Conservation (phyloP, 306 rosid genomes). For the Hippophae tibetana region DNA sequence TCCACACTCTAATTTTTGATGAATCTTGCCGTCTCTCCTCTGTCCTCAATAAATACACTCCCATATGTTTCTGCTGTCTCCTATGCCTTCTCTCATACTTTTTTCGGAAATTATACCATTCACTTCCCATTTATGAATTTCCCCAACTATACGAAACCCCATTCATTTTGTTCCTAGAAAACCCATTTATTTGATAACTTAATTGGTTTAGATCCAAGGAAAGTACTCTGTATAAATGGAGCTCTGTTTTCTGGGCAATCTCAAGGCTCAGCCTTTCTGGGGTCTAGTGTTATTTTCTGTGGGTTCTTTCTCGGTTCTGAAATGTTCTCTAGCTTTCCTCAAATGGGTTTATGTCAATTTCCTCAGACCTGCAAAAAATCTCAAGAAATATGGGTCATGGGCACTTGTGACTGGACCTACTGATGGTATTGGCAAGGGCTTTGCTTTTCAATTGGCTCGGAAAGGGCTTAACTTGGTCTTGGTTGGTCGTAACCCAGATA, state of each 20-base stretch:
- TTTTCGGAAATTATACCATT: constrained; percentile 5
- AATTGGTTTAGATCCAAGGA: constrained; percentile 5
- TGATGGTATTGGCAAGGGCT: constrained; percentile 72
- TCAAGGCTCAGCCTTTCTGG: constrained; percentile 62
- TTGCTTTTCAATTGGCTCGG: constrained; percentile 64
- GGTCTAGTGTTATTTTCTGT: constrained; percentile 26
- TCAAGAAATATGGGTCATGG: constrained; percentile 71
- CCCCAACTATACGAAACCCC: background rate
- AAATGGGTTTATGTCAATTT: constrained; percentile 65
- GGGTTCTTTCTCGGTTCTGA: constrained; percentile 38
- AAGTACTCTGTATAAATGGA: constrained; percentile 27
- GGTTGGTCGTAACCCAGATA: constrained; percentile 77
- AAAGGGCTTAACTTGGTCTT: constrained; percentile 54
- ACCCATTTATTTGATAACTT: constrained; percentile 7
- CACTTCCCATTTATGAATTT: background rate
- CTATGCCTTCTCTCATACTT: background rate
- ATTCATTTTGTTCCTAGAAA: background rate
- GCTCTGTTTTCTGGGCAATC: constrained; percentile 26
- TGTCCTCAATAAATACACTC: background rate
- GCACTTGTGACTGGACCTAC: constrained; percentile 77
- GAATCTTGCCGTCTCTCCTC: background rate
- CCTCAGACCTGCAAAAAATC: constrained; percentile 59
- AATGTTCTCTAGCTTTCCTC: constrained; percentile 26
- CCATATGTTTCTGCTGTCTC: background rate
- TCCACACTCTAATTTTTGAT: background rate